Evolutionary conservation across 805 yeast species (phyloP), one percentile per base, ranked within the genome.

Genomic region (Cephaloascus albidus): DNA sequence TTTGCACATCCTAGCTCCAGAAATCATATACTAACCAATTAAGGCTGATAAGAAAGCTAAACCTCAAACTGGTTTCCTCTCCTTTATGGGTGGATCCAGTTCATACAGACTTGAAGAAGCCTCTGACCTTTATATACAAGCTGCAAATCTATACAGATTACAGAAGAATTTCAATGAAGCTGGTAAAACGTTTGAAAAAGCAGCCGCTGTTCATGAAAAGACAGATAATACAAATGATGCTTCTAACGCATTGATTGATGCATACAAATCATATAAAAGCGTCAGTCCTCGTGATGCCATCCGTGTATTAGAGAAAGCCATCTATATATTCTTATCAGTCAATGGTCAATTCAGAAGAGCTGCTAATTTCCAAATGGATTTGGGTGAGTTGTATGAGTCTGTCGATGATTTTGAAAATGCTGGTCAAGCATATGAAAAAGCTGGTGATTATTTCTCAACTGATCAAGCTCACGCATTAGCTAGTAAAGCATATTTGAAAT

Each of bases 261-360:
- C 96, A 0, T 93, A 77, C 65, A 93, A 93, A 54, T 77, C 89
- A 28, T 93, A 74, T 62, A 81, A 83, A 51, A 70, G 77, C 34
- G 82, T 78, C 40, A 79, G 82, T 28, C 93, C 88, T 3, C 67
- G 65, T 10, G 84, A 77, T 38, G 94, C 94, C 6, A 95, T 88
- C 3, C 72, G 81, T 38, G 78, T 86, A 4, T 68, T 93, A 45
- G 72, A 74, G 41, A 74, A 73, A 49, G 96, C 97, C 1, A 80
- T 90, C 43, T 81, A 77, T 45, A 72, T 86, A 54, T 90, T 89
- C 59, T 62, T 65, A 45, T 87, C 95, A 2, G 72, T 78, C 45
- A 78, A 85, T 49, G 99, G 99, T 10, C 96, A 90, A 58, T 93
- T 93, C 63, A 78, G 98, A 57, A 73, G 97, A 58, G 96, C 95